Conservation (phyloP, 768 basidiomycete genomes). For the Boletus insuetus region DNA sequence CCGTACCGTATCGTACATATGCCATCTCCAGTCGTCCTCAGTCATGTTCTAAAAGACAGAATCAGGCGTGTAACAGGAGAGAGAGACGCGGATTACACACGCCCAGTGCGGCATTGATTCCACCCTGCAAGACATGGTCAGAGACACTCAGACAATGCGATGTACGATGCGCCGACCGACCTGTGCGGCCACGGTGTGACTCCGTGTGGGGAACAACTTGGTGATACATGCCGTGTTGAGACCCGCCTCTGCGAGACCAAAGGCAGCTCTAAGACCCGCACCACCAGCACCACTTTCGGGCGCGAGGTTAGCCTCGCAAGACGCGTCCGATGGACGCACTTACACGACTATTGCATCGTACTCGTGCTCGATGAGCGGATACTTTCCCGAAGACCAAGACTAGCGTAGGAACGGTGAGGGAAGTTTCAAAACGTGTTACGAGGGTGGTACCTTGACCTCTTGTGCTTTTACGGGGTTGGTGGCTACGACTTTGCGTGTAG, state of each 20-base stretch:
- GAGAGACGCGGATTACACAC: slow-evolving; percentile 43
- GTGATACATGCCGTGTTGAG: slow-evolving; percentile 99
- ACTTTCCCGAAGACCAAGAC: slow-evolving; percentile 84
- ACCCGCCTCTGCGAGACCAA: slow-evolving; percentile 96
- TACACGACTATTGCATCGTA: slow-evolving; percentile 99
- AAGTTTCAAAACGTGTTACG: slow-evolving; percentile 3
- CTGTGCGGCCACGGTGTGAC: slow-evolving; percentile 98
- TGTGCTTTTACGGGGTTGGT: slow-evolving; percentile 77
- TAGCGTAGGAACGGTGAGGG: slow-evolving; percentile 27
- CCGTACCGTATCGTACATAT: slow-evolving; percentile 93
- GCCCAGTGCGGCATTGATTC: slow-evolving; percentile 96
- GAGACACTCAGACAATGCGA: not conserved
- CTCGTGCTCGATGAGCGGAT: slow-evolving; percentile 97
- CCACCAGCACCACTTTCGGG: slow-evolving; percentile 86
- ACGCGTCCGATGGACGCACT: slow-evolving; percentile 35
- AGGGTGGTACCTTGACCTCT: slow-evolving; percentile 64
- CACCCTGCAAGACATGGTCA: slow-evolving; percentile 56
- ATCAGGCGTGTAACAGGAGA: slow-evolving; percentile 4
- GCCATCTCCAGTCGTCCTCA: slow-evolving; percentile 99
- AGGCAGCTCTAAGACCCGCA: slow-evolving; percentile 96
- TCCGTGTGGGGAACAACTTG: slow-evolving; percentile 97
- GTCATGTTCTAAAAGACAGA: slow-evolving; percentile 79
- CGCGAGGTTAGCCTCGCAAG: slow-evolving; percentile 11
- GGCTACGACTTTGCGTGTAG: slow-evolving; percentile 58
- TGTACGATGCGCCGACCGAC: slow-evolving; percentile 36